Evolutionary conservation across 1,284 basidiomycete species (phyloP), one percentile per base, ranked within the genome.

Genomic region (Neonothopanus nambi): DNA sequence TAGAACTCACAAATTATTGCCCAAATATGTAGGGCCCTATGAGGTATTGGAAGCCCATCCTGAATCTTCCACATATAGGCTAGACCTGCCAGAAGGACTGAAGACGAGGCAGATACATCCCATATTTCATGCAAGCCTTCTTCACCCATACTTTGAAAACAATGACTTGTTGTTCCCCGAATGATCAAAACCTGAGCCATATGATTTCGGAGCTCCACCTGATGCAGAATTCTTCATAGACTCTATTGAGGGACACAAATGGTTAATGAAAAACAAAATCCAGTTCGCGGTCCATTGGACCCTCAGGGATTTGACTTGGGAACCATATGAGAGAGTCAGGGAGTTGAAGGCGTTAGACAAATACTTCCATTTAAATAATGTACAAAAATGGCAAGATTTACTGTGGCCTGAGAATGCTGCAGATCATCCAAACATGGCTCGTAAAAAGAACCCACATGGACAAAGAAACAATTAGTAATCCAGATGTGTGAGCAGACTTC

Each of bases 11-110:
- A 65, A 66, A 50, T 48, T 65, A 0, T 17, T 51, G 11, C 64
- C 64, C 0, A 59, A 60, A 42, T 65, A 47, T 44, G 51, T 64
- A 3, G 63, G 64, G 0, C 64, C 64, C 1, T 65, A 54, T 41
- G n/a, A 41, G 21, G 57, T 67, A 2, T 6, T 38, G 12, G 24
- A 49, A 17, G 59, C 45, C 6, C 6, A 51, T 8, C 47, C 51
- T 0, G 44, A 51, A 12, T 48, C 49, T 0, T 58, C 60, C 5
- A 54, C 35, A 9, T 62, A 59, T 47, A 30, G 49, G 20, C 24
- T 63, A 3, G 58, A 63, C 4, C 37, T 64, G 13, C 60, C 61
- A 7, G 46, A 48, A 11, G 57, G 61, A 26, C 50, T 64, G 0
- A 44, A 52, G 11, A 26, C 20, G 11, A 37, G 57, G 7, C 45